These are phyloP conservation scores for Glycyrrhiza uralensis DNA, from an alignment of 306 rosid species.

Conservation along the genomic window DNA sequence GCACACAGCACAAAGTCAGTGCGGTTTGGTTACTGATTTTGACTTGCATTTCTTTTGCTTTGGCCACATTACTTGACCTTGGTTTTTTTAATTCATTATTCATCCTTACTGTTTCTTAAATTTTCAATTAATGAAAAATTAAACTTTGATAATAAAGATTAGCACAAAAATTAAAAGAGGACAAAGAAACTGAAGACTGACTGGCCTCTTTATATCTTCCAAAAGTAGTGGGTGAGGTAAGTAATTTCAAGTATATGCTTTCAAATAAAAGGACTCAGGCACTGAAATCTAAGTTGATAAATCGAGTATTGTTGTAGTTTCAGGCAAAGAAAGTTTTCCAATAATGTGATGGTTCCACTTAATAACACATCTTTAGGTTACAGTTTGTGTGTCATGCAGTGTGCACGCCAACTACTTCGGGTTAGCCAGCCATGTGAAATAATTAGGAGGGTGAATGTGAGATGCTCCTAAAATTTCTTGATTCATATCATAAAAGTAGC, in stretches of 20 bases:
- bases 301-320: neutral
- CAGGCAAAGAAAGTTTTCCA: neutral
- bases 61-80: slow-evolving; percentile 7
- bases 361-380: neutral
- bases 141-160: neutral
- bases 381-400: neutral
- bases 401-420: slow-evolving; percentile 21
- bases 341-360: neutral
- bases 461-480: neutral
- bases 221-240: neutral
- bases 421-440: slow-evolving; percentile 26
- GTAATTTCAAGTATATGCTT: neutral
- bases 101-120: neutral
- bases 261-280: neutral
- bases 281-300: neutral
- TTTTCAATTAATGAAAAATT: neutral
- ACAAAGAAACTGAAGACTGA: neutral
- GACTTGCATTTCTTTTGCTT: neutral
- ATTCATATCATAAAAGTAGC: slow-evolving; percentile 16
- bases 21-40: slow-evolving; percentile 10
- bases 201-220: neutral
- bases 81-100: neutral
- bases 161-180: neutral
- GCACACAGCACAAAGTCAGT: slow-evolving; percentile 6
- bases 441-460: slow-evolving; percentile 6